Evolutionary conservation across 2,329 filamentous ascomycete species (phyloP), one percentile per base, ranked within the genome.

Genomic region (Malbranchea zuffiana): DNA sequence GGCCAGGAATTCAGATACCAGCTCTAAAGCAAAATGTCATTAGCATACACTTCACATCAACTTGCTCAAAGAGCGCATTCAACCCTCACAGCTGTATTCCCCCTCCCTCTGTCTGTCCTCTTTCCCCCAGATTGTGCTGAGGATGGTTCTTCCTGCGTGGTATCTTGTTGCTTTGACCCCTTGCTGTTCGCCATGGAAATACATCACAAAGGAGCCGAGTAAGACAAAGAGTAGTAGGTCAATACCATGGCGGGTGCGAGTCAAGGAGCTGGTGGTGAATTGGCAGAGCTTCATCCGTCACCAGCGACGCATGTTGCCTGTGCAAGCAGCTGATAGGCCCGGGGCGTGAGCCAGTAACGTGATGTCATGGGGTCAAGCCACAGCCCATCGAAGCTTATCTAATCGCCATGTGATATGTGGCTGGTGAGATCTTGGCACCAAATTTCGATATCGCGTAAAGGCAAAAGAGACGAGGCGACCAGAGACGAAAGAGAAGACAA

Each of bases 1-100:
- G 63, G 62, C 66, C 66, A 69, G 17, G 61, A 60, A 36, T 56
- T 60, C 18, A 56, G 39, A 45, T 67, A 65, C 64, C 64, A 67
- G 35, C 51, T 58, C 56, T 62, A 42, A 33, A 30, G 21, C 29
- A 27, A 21, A n/a, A 32, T 12, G 13, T 15, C 13, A 32, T 27
- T 11, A 31, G 21, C 20, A n/a, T n/a, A n/a, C n/a, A n/a, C n/a
- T n/a, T n/a, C n/a, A n/a, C n/a, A n/a, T n/a, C n/a, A n/a, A n/a
- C n/a, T n/a, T n/a, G n/a, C n/a, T n/a, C n/a, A n/a, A n/a, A n/a
- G n/a, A n/a, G n/a, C n/a, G n/a, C n/a, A n/a, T n/a, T n/a, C n/a
- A n/a, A 5, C 25, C 8, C 56, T 51, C 52, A 62, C 59, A 37
- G 46, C 35, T 40, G 42, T 45, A 41, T 44, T 50, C 4, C 37